phyloP scores from a whole-genome alignment of 805 yeast species.

The Yamadazyma olivae region DNA sequence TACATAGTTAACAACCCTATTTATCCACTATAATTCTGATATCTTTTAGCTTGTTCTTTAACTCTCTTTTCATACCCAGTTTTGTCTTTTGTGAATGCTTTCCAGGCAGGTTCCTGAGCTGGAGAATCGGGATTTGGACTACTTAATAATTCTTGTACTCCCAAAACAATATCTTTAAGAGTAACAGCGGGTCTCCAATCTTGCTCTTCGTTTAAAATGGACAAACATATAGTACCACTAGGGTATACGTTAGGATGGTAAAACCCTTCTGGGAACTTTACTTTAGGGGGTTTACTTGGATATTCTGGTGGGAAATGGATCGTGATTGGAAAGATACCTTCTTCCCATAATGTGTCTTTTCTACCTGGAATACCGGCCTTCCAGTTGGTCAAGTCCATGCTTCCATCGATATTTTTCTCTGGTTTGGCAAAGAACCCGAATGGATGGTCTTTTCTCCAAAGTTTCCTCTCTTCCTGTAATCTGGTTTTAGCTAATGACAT shows the following conservation, averaged over 20 bases:
- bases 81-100: slow-evolving; percentile 70
- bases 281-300: slow-evolving; percentile 96
- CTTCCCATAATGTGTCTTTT: slow-evolving; percentile 80
- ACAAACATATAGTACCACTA: slow-evolving; percentile 91
- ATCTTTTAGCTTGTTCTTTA: slow-evolving; percentile 73
- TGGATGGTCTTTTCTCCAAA: slow-evolving; percentile 98
- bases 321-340: slow-evolving; percentile 83
- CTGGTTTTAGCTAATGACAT: slow-evolving; percentile 71
- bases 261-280: slow-evolving; percentile 82
- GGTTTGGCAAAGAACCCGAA: slow-evolving; percentile 97
- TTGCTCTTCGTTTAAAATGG: slow-evolving; percentile 89
- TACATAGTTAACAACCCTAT: slow-evolving; percentile 1
- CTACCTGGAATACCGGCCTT: slow-evolving; percentile 96
- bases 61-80: slow-evolving; percentile 73
- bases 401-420: slow-evolving; percentile 70
- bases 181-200: slow-evolving; percentile 99
- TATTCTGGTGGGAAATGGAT: slow-evolving; percentile 85
- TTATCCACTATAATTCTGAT: slow-evolving; percentile 35
- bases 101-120: slow-evolving; percentile 97
- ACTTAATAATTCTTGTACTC: slow-evolving; percentile 87
- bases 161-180: slow-evolving; percentile 81
- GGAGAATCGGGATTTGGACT: slow-evolving; percentile 94
- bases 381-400: slow-evolving; percentile 84
- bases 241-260: slow-evolving; percentile 98
- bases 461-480: slow-evolving; percentile 92